Conservation (phyloP, 495 filamentous ascomycete genomes). For the Penicillium daleae region DNA sequence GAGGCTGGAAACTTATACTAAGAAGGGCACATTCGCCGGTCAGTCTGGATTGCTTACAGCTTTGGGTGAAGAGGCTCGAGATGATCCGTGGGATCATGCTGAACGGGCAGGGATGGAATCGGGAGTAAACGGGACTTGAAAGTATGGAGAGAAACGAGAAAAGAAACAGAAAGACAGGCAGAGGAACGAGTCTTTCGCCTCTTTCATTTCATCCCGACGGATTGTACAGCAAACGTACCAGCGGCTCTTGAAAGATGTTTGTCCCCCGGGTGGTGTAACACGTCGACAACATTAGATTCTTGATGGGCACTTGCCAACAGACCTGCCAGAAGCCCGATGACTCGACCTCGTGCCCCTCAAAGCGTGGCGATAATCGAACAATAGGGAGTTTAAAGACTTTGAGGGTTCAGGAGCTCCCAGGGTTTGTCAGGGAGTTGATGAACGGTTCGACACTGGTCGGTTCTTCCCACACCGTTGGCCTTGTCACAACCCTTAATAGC, state of each 20-base stretch:
- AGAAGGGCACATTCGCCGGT: constrained; percentile 13
- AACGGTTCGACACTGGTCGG: not conserved
- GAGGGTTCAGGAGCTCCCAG: not conserved
- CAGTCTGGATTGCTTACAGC: constrained; percentile 11
- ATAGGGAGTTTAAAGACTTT: not conserved
- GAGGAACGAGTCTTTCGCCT: constrained; percentile 17
- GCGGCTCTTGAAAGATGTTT: constrained; percentile 46
- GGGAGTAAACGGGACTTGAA: constrained; percentile 11
- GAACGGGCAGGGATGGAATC: constrained; percentile 2
- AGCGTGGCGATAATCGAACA: constrained; percentile 8
- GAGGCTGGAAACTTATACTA: constrained; percentile 31
- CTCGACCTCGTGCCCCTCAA: constrained; percentile 23
- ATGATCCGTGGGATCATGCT: constrained; percentile 20
- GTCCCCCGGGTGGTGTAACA: constrained; percentile 43
- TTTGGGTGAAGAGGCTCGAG: constrained; percentile 15
- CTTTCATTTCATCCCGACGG: constrained; percentile 9
- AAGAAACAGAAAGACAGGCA: constrained; percentile 2
- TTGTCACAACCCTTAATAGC: not conserved
- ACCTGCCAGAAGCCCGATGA: constrained; percentile 34
- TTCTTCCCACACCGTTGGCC: not conserved
- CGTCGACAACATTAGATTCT: constrained; percentile 40
- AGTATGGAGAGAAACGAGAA: not conserved
- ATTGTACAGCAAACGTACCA: constrained; percentile 37
- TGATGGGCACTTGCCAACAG: constrained; percentile 32
- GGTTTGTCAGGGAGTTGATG: not conserved